Evolutionary conservation across 768 basidiomycete genomes (phyloP).

Genomic region (Cyclocybe cylindracea): DNA sequence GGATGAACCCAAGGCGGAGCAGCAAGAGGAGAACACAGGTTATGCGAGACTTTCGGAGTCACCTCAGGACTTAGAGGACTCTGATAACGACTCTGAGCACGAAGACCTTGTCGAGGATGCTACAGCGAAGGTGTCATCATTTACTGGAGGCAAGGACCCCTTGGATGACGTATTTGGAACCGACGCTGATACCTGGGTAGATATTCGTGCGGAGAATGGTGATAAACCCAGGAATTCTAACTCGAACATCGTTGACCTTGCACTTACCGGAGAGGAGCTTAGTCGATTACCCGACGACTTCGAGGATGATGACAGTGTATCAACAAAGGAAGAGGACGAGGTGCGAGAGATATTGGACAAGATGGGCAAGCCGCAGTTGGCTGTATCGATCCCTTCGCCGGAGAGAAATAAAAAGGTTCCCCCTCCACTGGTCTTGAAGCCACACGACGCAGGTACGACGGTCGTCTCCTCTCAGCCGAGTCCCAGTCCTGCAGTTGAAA

Average conservation of each 20-base stretch:
- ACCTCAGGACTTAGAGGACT: constrained; percentile 30
- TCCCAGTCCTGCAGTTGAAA: constrained; percentile 35
- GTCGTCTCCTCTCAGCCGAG: constrained; percentile 36
- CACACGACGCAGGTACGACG: constrained; percentile 32
- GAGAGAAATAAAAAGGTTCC: constrained; percentile 43
- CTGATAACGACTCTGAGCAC: constrained; percentile 32
- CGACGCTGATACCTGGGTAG: constrained; percentile 66
- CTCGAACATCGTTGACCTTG: constrained; percentile 53
- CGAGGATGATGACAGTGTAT: constrained; percentile 28
- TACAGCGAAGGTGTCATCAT: constrained; percentile 38
- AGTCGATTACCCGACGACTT: constrained; percentile 22
- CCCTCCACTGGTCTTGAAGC: constrained; percentile 56
- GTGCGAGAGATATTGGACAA: constrained; percentile 36
- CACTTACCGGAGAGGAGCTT: constrained; percentile 47
- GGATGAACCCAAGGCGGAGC: constrained; percentile 7
- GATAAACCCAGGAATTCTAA: constrained; percentile 28
- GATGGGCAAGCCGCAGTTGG: constrained; percentile 33
- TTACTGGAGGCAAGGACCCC: constrained; percentile 44
- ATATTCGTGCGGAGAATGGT: constrained; percentile 41
- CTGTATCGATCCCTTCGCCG: constrained; percentile 44
- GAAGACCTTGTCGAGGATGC: constrained; percentile 35
- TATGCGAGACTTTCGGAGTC: constrained; percentile 39
- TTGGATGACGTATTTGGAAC: constrained; percentile 64
- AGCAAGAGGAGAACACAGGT: constrained; percentile 21
- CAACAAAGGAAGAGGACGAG: constrained; percentile 41